Base-by-base conservation (phyloP, 305 asterid species). In the Fraxinus sp. region DNA sequence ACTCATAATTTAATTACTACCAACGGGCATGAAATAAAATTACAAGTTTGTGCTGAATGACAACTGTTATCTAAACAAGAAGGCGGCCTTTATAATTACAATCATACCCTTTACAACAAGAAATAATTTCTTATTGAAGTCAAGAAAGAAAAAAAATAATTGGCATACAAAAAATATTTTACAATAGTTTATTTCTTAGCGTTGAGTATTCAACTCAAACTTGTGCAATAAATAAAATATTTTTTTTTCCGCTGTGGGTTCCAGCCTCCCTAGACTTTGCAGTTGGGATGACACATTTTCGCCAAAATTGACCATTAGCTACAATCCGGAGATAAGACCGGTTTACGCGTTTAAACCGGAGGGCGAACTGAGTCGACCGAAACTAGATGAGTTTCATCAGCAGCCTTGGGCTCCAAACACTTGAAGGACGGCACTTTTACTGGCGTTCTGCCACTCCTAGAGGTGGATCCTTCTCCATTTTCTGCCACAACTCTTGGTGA, bases 361-460 rank as follows among this genome's bases (percentile, higher is more conserved):
- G 86, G 74, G 9, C 79, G 77, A 18, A 73, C 85, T 49, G 90
- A 82, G 64, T 79, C 88, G 16, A 84, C 76, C 7, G 80, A 72
- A 1, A 85, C 76, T 7, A 88, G 77, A 13, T 78, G 73, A 35
- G 85, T 18, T 79, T 89, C 91, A 75, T 89, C 90, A 0, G 16
- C 72, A 0, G 86, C 32, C 37, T 82, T 89, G 2, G 91, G 88
- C 26, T 88, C 91, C 80, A 85, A 72, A 76, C 86, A 80, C 49
- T 80, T 89, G 70, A 89, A 78, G 8, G 92, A 87, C 10, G 87
- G 86, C 86, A 80, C 78, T 74, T 78, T 85, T 3, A 80, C 82
- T 11, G 83, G 71, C 1, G 83, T 41, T 39, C 26, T 83, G 35
- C 73, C 20, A 8, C 76, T 37, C 26, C 80, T 84, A 0, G 89